phyloP scores from a whole-genome alignment of 805 yeast genomes.

The Isabelozyma rhagii region DNA sequence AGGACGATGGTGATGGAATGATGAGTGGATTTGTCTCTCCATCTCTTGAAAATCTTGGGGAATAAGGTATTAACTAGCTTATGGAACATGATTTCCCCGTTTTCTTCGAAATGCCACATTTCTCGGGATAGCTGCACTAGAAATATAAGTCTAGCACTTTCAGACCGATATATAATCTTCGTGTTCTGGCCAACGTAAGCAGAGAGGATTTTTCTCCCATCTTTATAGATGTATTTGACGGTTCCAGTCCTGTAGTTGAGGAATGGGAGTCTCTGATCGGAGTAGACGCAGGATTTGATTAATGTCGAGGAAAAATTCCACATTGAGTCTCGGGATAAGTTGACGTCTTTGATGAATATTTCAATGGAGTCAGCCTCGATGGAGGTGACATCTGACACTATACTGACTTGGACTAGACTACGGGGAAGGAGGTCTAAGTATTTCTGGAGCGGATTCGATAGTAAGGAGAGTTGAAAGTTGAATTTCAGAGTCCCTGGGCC shows the following conservation, averaged over 20 bases:
- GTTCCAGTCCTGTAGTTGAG: constrained; percentile 59
- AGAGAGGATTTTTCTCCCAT: constrained; percentile 69
- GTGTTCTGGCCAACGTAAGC: constrained; percentile 75
- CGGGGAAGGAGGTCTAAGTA: constrained; percentile 65
- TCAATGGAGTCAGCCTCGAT: constrained; percentile 84
- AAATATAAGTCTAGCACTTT: constrained; percentile 79
- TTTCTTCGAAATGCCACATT: constrained; percentile 98
- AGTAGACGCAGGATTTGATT: constrained; percentile 61
- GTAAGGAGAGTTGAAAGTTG: constrained; percentile 49
- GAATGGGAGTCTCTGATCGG: constrained; percentile 62
- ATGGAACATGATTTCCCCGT: constrained; percentile 91
- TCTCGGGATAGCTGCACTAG: constrained; percentile 88
- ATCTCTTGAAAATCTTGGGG: constrained; percentile 82
- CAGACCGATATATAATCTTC: constrained; percentile 83
- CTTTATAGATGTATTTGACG: constrained; percentile 59
- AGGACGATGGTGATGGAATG: constrained; percentile 87
- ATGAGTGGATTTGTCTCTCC: constrained; percentile 85
- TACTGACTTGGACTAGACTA: constrained; percentile 55
- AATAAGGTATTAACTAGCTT: constrained; percentile 88
- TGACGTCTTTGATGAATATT: constrained; percentile 72
- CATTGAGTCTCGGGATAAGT: constrained; percentile 87
- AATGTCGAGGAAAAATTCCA: constrained; percentile 73
- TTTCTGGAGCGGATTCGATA: constrained; percentile 57
- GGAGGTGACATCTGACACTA: constrained; percentile 38
- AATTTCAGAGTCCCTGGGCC: constrained; percentile 10